Conservation (phyloP, 75 land plant genomes). For the Picea glauca region DNA sequence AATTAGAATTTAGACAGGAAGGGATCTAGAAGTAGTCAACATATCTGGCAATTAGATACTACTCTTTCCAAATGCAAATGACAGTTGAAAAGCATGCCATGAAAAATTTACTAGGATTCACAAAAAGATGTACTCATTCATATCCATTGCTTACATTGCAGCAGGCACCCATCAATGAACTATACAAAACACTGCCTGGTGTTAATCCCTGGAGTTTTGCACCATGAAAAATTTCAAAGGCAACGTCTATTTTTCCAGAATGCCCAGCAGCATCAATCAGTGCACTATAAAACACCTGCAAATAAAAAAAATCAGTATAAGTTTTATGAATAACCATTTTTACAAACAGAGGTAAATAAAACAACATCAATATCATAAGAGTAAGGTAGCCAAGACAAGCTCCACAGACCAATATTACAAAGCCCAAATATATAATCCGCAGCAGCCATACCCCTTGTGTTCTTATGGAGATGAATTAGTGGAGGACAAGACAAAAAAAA, state of each 20-base stretch:
- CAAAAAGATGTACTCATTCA: not conserved
- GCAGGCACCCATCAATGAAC: conserved; percentile 96
- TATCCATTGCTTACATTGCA: conserved; percentile 65
- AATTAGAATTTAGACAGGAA: too few relatives aligned
- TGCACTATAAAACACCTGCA: conserved; percentile 90
- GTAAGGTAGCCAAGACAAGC: not conserved
- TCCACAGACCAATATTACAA: too few relatives aligned
- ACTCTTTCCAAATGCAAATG: not conserved
- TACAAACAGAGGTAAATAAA: not conserved
- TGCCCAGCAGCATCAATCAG: conserved; percentile 95
- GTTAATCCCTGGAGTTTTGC: conserved; percentile 45
- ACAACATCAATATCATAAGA: not conserved
- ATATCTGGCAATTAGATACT: too few relatives aligned
- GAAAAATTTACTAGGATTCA: too few relatives aligned
- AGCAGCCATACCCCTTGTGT: too few relatives aligned
- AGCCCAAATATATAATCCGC: too few relatives aligned
- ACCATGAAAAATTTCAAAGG: conserved; percentile 57
- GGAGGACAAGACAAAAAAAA: too few relatives aligned
- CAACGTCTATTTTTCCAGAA: conserved; percentile 71
- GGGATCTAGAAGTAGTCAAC: too few relatives aligned
- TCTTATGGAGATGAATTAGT: too few relatives aligned
- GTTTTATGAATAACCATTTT: not conserved
- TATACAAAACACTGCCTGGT: conserved; percentile 69
- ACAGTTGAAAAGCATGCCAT: not conserved
- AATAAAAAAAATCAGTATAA: not conserved